Evolutionary conservation across 148 eudicot genomes (phyloP).

Genomic region (Tetragonia tetragonoides): DNA sequence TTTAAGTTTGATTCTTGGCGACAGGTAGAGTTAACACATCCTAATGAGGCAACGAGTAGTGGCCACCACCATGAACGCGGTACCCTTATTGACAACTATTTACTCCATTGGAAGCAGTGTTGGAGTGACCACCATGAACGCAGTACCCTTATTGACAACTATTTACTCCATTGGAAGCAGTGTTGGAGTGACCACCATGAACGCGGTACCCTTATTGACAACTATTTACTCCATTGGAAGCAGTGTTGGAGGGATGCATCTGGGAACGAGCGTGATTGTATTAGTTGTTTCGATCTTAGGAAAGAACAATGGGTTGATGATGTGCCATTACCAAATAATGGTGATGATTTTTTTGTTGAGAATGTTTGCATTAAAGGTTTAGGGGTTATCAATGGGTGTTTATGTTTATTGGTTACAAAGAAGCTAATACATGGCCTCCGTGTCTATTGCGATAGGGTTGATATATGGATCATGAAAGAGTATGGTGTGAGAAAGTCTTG

Average conservation of each 20-base stretch:
- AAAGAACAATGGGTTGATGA: neutral
- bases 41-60: too few species aligned
- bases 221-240: conserved; percentile 20
- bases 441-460: neutral
- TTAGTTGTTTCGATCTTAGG: conserved; percentile 6
- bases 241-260: neutral
- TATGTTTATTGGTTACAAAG: neutral
- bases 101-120: conserved; percentile 22
- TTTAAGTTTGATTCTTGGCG: neutral
- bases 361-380: neutral
- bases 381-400: conserved; percentile 21
- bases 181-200: neutral
- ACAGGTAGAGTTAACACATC: too few species aligned
- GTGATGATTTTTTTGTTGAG: neutral
- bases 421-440: too few species aligned
- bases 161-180: too few species aligned
- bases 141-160: too few species aligned
- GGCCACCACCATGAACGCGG: neutral
- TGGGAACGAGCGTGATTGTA: neutral
- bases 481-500: conserved; percentile 25
- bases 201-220: neutral
- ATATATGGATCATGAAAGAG: conserved; percentile 29
- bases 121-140: too few species aligned
- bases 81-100: neutral
- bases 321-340: neutral